Evolutionary conservation across 352 stramenopile genomes (phyloP).

Genomic region (Aphanomyces stellatus): DNA sequence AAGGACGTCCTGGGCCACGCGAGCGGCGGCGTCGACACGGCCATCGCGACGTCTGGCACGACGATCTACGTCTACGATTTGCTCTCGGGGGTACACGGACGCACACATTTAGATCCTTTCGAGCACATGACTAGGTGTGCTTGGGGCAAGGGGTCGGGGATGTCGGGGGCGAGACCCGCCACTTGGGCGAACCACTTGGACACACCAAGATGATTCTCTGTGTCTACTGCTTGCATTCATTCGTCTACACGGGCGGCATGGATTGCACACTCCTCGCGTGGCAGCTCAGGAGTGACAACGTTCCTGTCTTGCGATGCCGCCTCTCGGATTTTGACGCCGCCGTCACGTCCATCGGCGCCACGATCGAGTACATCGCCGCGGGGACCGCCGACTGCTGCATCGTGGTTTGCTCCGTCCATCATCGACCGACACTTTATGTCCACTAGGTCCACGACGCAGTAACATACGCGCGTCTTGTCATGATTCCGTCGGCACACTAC

Average conservation of each 20-base stretch:
- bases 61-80: slow-evolving; percentile 55
- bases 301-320: slow-evolving; percentile 39
- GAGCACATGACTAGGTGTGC: slow-evolving; percentile 24
- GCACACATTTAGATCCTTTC: no score
- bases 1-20: slow-evolving; percentile 66
- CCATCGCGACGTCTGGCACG: slow-evolving; percentile 38
- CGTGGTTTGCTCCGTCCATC: slow-evolving; percentile 23
- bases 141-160: slow-evolving; percentile 56
- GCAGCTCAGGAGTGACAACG: slow-evolving; percentile 42
- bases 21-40: slow-evolving; percentile 56
- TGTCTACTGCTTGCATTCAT: slow-evolving; percentile 44
- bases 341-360: slow-evolving; percentile 56
- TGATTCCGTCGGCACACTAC: slow-evolving; percentile 44
- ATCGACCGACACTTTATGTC: neutral
- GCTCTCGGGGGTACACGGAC: slow-evolving; percentile 38
- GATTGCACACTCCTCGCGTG: slow-evolving; percentile 58
- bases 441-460: slow-evolving; percentile 35
- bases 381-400: slow-evolving; percentile 62
- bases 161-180: slow-evolving; percentile 31
- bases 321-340: slow-evolving; percentile 60
- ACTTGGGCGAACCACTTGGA: slow-evolving; percentile 47
- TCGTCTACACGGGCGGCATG: slow-evolving; percentile 63
- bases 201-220: slow-evolving; percentile 63
- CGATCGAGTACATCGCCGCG: slow-evolving; percentile 43
- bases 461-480: slow-evolving; percentile 34